phyloP scores from a whole-genome alignment of 495 filamentous ascomycete genomes.

The Platismatia glauca region DNA sequence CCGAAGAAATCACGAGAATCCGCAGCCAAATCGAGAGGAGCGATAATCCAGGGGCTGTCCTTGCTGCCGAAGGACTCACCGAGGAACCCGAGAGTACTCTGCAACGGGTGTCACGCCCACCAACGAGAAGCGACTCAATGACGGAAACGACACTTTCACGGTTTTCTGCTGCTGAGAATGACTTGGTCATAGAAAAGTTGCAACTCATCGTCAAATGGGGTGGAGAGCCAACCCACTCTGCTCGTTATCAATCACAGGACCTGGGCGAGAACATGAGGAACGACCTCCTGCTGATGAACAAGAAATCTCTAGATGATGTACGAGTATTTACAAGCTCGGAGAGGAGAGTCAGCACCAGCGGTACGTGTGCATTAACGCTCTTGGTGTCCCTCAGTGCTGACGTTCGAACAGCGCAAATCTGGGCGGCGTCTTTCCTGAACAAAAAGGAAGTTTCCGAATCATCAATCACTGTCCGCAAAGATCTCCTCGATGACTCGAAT shows the following conservation, averaged over 20 bases:
- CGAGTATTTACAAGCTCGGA: slow-evolving; percentile 91
- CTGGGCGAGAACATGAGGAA: slow-evolving; percentile 91
- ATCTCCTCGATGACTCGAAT: slow-evolving; percentile 93
- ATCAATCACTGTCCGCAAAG: slow-evolving; percentile 81
- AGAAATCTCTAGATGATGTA: slow-evolving; percentile 81
- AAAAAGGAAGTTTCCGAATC: slow-evolving; percentile 76
- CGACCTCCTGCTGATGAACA: slow-evolving; percentile 88
- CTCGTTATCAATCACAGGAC: slow-evolving; percentile 90
- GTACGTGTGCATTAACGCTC: slow-evolving; percentile 32
- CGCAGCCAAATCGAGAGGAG: slow-evolving; percentile 21
- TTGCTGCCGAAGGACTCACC: slow-evolving; percentile 8
- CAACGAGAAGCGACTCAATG: slow-evolving; percentile 68
- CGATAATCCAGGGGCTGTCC: slow-evolving; percentile 7
- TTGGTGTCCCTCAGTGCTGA: slow-evolving; percentile 21
- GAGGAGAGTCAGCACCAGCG: slow-evolving; percentile 83
- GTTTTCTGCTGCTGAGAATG: slow-evolving; percentile 81
- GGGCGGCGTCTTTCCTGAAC: slow-evolving; percentile 81
- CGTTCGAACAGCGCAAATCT: slow-evolving; percentile 66
- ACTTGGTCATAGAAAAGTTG: slow-evolving; percentile 83
- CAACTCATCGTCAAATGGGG: slow-evolving; percentile 99
- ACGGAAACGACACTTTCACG: slow-evolving; percentile 80
- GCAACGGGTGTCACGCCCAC: slow-evolving; percentile 26
- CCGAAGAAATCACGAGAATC: slow-evolving; percentile 39
- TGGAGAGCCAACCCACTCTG: slow-evolving; percentile 94
- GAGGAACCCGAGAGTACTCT: slow-evolving; percentile 12